Base-by-base conservation (phyloP, 2,329 filamentous ascomycete species). In the Aspergillus pseudoterreus region DNA sequence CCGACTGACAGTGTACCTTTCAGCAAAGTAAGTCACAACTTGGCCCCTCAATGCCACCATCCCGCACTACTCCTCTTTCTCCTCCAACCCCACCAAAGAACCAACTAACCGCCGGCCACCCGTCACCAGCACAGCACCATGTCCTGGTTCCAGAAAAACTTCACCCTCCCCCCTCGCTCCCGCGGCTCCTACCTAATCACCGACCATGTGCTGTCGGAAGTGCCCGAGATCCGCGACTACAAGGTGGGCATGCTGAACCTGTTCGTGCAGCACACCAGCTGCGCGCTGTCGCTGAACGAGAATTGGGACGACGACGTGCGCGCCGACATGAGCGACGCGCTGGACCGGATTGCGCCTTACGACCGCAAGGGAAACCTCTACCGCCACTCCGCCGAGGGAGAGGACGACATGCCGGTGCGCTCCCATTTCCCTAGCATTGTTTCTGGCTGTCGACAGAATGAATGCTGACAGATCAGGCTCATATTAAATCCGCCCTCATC, bases 261-360 rank as follows among this genome's bases (percentile, higher is more conserved):
- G 43, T 99, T 97, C 71, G 81, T 97, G 49, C 92, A 99, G 75
- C 94, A 99, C 75, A 99, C 94, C 4, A 90, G 85, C 65, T 96
- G 91, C 73, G 94, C 88, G 11, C 79, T 99, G 48, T 89, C 84
- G 54, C 76, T 99, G 63, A 99, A 99, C 68, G 94, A 99, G 80
- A 97, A 97, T 75, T 87, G 78, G 76, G 90, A 92, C 67, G 72
- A 76, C 43, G 90, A 95, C 73, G 94, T 99, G n/a, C 82, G 91
- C 52, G 82, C 81, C 38, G 91, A 99, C 72, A 96, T 97, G 92
- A 90, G 84, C 66, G 90, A 96, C 75, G 90, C 92, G 43, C 78
- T 99, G 59, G 92, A 99, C 71, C 80, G 91, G 42, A 88, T 99
- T 63, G 94, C 87, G 39, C 91, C 92, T 0, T 88, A 89, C 65